Base-by-base conservation (phyloP, 23 red algal genomes). In the Gracilariopsis chorda region DNA sequence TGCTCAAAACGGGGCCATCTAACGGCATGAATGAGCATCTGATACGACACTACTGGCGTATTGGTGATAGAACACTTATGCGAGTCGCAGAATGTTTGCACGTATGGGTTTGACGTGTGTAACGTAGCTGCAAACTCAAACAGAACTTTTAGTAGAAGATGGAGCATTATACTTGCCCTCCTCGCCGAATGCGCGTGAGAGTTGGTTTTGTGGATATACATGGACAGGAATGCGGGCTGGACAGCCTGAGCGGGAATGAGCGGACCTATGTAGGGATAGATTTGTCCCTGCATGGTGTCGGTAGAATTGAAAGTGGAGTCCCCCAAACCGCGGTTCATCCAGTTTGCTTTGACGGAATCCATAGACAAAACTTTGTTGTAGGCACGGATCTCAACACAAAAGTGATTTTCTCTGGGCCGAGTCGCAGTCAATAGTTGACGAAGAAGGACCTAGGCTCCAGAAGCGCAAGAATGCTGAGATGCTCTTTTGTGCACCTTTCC, bases 301-400 rank as follows among this genome's bases (percentile, higher is more conserved):
- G 24, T 80, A 0, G 0, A 28, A 21, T 80, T 80, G 23, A 58
- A 80, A 0, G 24, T 57, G 0, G 76, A 56, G 24, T 20, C 0
- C 10, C 45, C 76, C 24, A 21, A 47, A 24, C 45, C 76, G 12
- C 45, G 39, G 20, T 19, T 17, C 25, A 80, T 41, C 76, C 16
- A 80, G 24, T 57, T 80, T 11, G 42, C 0, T 25, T 7, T 13
- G 9, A 55, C 0, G 0, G 46, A 57, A 21, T 7, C 76, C 12
- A 43, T 51, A n/a, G 72, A 78, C 11, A 78, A 39, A 0, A 48
- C 72, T 20, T 49, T 78, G 72, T 78, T 78, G 36, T 78, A 1
- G 36, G 39, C 21, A 48, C 29, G 72, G 14, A 51, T 48, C 19
- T 48, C 12, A 20, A 48, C 46, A 27, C 45, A 21, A 28, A 80